Base-by-base conservation (phyloP, 169 alveolate genomes). In the Plasmodium fragile region DNA sequence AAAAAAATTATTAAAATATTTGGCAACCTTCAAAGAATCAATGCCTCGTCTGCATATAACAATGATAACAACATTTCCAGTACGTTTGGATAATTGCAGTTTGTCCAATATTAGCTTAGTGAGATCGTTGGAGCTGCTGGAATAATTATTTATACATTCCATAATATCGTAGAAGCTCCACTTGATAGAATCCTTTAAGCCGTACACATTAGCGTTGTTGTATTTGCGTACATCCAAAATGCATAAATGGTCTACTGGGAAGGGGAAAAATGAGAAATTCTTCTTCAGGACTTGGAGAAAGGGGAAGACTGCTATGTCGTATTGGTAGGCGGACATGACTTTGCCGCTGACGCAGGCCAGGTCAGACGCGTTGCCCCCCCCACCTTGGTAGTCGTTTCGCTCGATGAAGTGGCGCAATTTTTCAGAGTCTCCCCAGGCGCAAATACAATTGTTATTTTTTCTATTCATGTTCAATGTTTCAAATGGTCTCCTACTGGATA, bases 401-500 rank as follows among this genome's bases (percentile, higher is more conserved):
- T 79, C 30, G 79, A 92, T 92, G 55, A 83, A 84, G 73, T 90
- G 52, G 18, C 32, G 53, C 65, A 72, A 36, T 30, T 53, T 73
- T 34, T 16, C 41, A 53, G 16, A 70, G 45, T 45, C 69, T 2
- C 90, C 45, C 32, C 32, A 53, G 32, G 82, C 75, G 53, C 96
- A 92, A 49, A 81, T 30, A 81, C 96, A 95, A 25, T 85, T 52
- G n/a, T 81, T 77, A 83, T 95, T 95, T 30, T 92, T 92, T 39
- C 82, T 71, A 69, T 82, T 85, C 18, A 96, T 82, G 43, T 96
- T 84, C 34, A 96, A 41, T 53, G 93, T 53, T 59, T 95, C 92
- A 81, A 96, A 96, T 36, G 97, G 97, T 55, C 72, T 93, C 16
- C 45, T 71, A 73, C 65, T 81, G 70, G 95, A 80, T 18, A 81